A percentile compares a stretch with the other conserved stretches of the same genome.
phyloP scores from a whole-genome alignment of 1,284 basidiomycete genomes.

The Tylopilus orsonianus region DNA sequence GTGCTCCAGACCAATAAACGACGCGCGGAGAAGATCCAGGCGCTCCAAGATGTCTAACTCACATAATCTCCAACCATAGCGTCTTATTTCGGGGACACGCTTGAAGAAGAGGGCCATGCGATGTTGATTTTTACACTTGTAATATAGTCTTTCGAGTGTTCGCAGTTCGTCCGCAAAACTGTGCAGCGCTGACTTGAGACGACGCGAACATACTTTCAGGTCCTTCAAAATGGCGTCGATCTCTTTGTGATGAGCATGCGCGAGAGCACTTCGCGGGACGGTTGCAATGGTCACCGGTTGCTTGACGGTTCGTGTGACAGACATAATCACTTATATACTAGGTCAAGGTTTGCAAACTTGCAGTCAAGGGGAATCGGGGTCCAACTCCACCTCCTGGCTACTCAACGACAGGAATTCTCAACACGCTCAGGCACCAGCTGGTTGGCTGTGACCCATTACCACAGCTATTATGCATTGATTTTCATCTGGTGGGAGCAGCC shows the following conservation, averaged over 20 bases:
- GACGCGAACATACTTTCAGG: conserved; percentile 53
- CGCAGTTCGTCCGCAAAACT: conserved; percentile 55
- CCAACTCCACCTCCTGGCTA: no score
- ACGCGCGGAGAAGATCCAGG: conserved; percentile 49
- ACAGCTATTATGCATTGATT: no score
- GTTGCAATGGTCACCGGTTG: conserved; percentile 25
- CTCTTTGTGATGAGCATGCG: conserved; percentile 36
- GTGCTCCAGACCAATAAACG: conserved; percentile 54
- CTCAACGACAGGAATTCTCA: no score
- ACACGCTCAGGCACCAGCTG: no score
- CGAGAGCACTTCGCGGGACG: conserved; percentile 40
- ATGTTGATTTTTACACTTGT: conserved; percentile 81
- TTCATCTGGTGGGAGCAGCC: no score
- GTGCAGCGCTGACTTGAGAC: conserved; percentile 45
- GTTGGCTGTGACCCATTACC: no score
- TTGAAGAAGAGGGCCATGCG: conserved; percentile 70
- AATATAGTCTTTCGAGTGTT: conserved; percentile 66
- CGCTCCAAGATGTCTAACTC: conserved; percentile 42
- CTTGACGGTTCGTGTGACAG: conserved; percentile 8
- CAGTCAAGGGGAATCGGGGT: no score
- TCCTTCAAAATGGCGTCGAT: conserved; percentile 61
- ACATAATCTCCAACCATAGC: conserved; percentile 51
- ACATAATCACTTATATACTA: conserved; percentile 17
- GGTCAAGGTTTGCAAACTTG: no score
- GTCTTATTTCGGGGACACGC: conserved; percentile 58